Percentiles rank a stretch among this genome's conserved stretches.
These are phyloP conservation scores for Nitzschia palea DNA, from an alignment of 108 stramenopile species.

Conservation along the genomic window DNA sequence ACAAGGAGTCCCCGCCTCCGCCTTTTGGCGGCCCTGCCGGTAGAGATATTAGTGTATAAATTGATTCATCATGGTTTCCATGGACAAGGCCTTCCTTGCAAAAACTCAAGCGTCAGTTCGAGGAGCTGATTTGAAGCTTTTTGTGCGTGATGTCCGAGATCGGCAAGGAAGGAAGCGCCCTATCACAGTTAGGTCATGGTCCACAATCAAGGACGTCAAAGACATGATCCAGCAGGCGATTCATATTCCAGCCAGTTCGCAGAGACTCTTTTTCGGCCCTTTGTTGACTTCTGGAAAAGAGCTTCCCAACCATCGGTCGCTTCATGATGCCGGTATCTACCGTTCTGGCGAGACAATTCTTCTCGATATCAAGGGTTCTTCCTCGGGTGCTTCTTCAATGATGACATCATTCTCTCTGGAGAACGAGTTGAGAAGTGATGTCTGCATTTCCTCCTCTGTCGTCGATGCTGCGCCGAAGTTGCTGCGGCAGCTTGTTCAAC, in stretches of 20 bases:
- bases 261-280: slow-evolving; percentile 77
- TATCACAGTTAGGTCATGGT: slow-evolving; percentile 78
- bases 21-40: slow-evolving; percentile 24
- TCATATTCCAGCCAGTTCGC: slow-evolving; percentile 66
- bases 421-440: slow-evolving; percentile 44
- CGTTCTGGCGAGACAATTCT: slow-evolving; percentile 75
- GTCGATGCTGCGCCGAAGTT: slow-evolving; percentile 59
- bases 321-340: slow-evolving; percentile 88
- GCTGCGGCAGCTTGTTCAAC: slow-evolving; percentile 57
- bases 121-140: slow-evolving; percentile 72
- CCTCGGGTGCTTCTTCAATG: slow-evolving; percentile 17
- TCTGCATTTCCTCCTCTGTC: slow-evolving; percentile 70
- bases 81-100: slow-evolving; percentile 20
- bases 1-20: slow-evolving; percentile 19
- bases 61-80: slow-evolving; percentile 13
- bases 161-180: slow-evolving; percentile 65
- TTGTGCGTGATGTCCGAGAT: slow-evolving; percentile 76
- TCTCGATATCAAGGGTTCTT: slow-evolving; percentile 58
- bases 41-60: slow-evolving; percentile 10
- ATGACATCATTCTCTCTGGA: slow-evolving; percentile 41
- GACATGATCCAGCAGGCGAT: slow-evolving; percentile 61
- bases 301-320: slow-evolving; percentile 78
- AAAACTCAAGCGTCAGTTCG: slow-evolving; percentile 15
- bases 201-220: slow-evolving; percentile 85
- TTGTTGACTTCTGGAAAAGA: slow-evolving; percentile 61